Conservation (phyloP, 1,139 yeast genomes). For the Yamadazyma diospyri region DNA sequence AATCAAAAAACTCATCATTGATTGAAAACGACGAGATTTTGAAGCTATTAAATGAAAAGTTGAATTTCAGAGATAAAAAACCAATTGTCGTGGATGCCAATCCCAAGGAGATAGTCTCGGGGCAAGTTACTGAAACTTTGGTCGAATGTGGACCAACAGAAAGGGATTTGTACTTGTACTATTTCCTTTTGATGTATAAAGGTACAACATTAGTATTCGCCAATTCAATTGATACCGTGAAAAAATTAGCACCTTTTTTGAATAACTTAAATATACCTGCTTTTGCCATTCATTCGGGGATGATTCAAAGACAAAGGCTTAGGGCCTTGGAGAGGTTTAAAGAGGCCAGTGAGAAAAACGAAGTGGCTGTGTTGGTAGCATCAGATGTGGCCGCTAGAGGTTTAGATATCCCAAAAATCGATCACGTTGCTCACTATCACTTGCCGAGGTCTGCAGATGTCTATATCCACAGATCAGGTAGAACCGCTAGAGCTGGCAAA, state of each 20-base stretch:
- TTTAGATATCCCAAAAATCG: conserved; percentile 83
- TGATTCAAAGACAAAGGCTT: conserved; percentile 92
- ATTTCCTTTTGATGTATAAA: conserved; percentile 80
- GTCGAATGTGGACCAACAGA: conserved; percentile 91
- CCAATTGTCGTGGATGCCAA: conserved; percentile 79
- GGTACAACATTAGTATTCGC: conserved; percentile 91
- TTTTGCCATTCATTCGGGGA: conserved; percentile 84
- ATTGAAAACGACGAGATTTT: conserved; percentile 53
- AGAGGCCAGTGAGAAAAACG: conserved; percentile 46
- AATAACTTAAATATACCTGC: conserved; percentile 68
- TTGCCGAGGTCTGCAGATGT: conserved; percentile 93
- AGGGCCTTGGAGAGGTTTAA: conserved; percentile 76
- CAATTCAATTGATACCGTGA: conserved; percentile 90
- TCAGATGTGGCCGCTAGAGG: conserved; percentile 99
- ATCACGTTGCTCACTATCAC: conserved; percentile 95
- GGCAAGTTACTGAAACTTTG: conserved; percentile 75
- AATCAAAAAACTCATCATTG: conserved; percentile 28
- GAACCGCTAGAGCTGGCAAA: conserved; percentile 94
- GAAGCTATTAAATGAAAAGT: conserved; percentile 51
- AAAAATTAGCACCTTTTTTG: conserved; percentile 74
- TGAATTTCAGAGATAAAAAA: conserved; percentile 54
- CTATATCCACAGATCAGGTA: conserved; percentile 93
- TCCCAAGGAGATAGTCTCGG: conserved; percentile 79
- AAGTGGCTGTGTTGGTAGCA: conserved; percentile 76
- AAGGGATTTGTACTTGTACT: conserved; percentile 86